Evolutionary conservation across 1,284 basidiomycete genomes (phyloP), one percentile per base, ranked within the genome.

Genomic region (Psilocybe mexicana): DNA sequence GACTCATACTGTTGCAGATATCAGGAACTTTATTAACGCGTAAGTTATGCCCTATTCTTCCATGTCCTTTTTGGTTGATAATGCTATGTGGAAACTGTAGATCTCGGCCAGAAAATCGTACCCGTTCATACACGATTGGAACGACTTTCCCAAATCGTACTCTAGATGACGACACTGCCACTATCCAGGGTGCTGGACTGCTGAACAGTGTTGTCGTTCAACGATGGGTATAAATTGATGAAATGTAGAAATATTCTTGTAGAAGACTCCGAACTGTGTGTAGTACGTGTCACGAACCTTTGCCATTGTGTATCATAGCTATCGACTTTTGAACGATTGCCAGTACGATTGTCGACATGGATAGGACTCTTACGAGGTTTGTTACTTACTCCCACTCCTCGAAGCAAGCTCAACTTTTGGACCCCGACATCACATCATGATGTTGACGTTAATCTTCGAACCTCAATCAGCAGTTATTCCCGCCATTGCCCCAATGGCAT

Each of bases 11-110:
- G 86, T 99, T 6, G 82, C 82, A 7, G 94, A 98, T 67, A 81
- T 98, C 50, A 80, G 94, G 53, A 85, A 81, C 65, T 94, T 94
- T 70, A 94, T 98, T 77, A 89, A 94, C 63, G 90, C 92, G 92
- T 97, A 71, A 63, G 93, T 88, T 6, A 44, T 50, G 55, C 38
- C 12, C 35, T n/a, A 23, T 51, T 58, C 43, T n/a, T 54, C 60
- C 43, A 3, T 43, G 47, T 43, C 52, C 60, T 43, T 52, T 43
- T 46, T 52, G 25, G 35, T 33, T 49, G 5, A 36, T 57, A 47
- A 43, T 23, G n/a, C 11, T 28, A 53, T 43, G 18, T 36, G 93
- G 92, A 1, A 40, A 33, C 33, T 43, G 24, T 35, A 94, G 92
- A 1, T 86, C 93, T 6, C 84, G 87, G 24, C 89, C 93, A 0